A percentile compares a stretch with the other conserved stretches of the same genome.
Evolutionary conservation across 2,329 filamentous ascomycete species (phyloP).

Genomic region (Fusarium lyarnte): DNA sequence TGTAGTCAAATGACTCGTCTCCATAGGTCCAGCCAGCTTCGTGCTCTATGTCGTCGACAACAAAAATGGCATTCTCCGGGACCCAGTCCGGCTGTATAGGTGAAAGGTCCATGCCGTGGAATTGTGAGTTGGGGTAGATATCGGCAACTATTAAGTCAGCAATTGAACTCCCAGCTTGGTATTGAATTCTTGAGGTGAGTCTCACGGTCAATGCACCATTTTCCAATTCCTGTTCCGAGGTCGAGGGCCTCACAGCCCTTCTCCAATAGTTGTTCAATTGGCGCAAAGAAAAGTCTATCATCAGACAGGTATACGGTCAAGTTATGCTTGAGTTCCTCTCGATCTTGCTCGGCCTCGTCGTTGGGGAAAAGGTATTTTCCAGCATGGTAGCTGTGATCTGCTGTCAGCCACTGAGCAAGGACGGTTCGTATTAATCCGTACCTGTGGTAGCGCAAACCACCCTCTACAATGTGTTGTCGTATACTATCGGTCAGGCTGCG

Average conservation of each 20-base stretch:
- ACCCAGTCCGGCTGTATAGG: slow-evolving; percentile 63
- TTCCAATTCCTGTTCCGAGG: slow-evolving; percentile 62
- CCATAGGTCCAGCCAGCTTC: slow-evolving; percentile 60
- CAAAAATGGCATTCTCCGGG: slow-evolving; percentile 61
- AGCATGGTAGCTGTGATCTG: slow-evolving; percentile 48
- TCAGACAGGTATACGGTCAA: slow-evolving; percentile 53
- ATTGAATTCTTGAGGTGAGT: slow-evolving; percentile 3
- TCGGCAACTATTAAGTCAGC: slow-evolving; percentile 55
- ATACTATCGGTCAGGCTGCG: slow-evolving; percentile 55
- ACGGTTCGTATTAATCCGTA: not conserved
- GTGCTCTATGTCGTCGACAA: slow-evolving; percentile 63
- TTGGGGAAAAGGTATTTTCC: slow-evolving; percentile 57
- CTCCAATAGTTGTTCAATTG: slow-evolving; percentile 51
- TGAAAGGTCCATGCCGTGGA: slow-evolving; percentile 61
- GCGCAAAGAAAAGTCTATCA: slow-evolving; percentile 56
- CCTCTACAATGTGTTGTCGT: slow-evolving; percentile 55
- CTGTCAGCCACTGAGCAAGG: not conserved
- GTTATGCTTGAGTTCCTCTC: slow-evolving; percentile 54
- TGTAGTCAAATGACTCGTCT: slow-evolving; percentile 58
- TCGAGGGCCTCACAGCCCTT: slow-evolving; percentile 57
- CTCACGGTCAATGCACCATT: slow-evolving; percentile 62
- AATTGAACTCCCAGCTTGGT: not conserved
- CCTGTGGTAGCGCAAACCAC: slow-evolving; percentile 51
- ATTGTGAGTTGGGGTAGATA: slow-evolving; percentile 53
- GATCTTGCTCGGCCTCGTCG: slow-evolving; percentile 54